Base-by-base conservation (phyloP, 2,329 filamentous ascomycete species). In the Fonsecaea nubica region DNA sequence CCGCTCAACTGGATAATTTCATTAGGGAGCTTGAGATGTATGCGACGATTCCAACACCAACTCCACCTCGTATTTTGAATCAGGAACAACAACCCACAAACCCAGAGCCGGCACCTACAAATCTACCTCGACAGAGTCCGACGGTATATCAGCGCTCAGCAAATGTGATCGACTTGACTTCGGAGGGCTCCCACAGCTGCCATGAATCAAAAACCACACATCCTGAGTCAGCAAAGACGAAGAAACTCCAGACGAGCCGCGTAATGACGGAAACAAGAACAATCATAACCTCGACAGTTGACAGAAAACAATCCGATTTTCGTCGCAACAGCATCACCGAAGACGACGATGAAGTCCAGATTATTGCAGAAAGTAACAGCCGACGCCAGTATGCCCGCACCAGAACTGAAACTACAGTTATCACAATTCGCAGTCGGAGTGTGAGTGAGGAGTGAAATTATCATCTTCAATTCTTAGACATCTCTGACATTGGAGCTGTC, bases 371-470 rank as follows among this genome's bases (percentile, higher is more conserved):
- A 21, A 55, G 50, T 12, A 13, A 7, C 15, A 9, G 21, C 32
- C 35, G 50, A 15, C 35, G n/a, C 2, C n/a, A n/a, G 8, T 35
- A 32, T n/a, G 12, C 30, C 25, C 45, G 58, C 9, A 61, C 32
- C 18, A 50, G 55, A 8, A 63, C 56, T 1, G 35, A 18, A 40
- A 57, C 18, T 9, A 61, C 64, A 5, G 42, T 67, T 10, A 40
- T 61, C 2, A 63, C 60, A 10, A 36, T 63, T 18, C 56, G 64
- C 12, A 60, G 55, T 12, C 64, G 56, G 10, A 67, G 64, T 30
- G 12, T 67, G 32, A 63, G 60, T 25, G 56, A 63, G 61, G 40
- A n/a, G n/a, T n/a, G n/a, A n/a, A n/a, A n/a, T n/a, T 13, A 38
- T 58, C n/a, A 32, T 40, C 15, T 8, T 55, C 25, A 56, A 59